Conservation (phyloP, 192 early-diverging fungal genomes). For the Gryganskiella cystojenkinii region DNA sequence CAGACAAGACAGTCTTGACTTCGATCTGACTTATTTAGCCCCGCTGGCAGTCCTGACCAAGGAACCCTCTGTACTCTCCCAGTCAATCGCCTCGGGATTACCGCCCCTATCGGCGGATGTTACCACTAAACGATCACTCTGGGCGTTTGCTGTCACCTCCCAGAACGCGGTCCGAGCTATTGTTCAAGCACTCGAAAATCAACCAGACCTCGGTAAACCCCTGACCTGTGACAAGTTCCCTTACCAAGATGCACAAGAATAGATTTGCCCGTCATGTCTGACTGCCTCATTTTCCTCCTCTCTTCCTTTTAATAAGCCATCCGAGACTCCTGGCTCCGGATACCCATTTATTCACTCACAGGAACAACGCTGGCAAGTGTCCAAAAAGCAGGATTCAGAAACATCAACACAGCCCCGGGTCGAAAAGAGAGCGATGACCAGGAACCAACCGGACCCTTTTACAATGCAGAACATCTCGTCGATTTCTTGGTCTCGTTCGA, state of each 20-base stretch:
- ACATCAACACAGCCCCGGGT: constrained; percentile 6
- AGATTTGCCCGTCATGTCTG: no score
- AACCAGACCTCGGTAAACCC: constrained; percentile 20
- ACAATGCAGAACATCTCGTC: constrained; percentile 21
- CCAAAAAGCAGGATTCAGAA: constrained; percentile 22
- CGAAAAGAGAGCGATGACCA: no score
- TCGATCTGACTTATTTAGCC: no score
- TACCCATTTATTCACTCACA: constrained; percentile 37
- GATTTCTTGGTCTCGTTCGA: constrained; percentile 26
- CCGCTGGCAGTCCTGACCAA: no score
- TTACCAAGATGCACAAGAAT: neutral
- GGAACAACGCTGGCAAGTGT: constrained; percentile 31
- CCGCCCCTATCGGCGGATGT: no score
- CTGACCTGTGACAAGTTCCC: neutral
- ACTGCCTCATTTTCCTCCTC: neutral
- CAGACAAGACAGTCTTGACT: no score
- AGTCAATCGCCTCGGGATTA: no score
- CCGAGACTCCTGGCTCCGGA: constrained; percentile 28
- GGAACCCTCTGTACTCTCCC: no score
- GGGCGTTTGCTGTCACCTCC: constrained; percentile 45
- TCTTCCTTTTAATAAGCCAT: constrained; percentile 1
- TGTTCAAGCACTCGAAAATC: constrained; percentile 9
- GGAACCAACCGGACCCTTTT: constrained; percentile 1
- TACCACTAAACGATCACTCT: neutral
- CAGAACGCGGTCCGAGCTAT: constrained; percentile 33